Conservation (phyloP, 192 early-diverging fungal genomes). For the Coemansia sp. region DNA sequence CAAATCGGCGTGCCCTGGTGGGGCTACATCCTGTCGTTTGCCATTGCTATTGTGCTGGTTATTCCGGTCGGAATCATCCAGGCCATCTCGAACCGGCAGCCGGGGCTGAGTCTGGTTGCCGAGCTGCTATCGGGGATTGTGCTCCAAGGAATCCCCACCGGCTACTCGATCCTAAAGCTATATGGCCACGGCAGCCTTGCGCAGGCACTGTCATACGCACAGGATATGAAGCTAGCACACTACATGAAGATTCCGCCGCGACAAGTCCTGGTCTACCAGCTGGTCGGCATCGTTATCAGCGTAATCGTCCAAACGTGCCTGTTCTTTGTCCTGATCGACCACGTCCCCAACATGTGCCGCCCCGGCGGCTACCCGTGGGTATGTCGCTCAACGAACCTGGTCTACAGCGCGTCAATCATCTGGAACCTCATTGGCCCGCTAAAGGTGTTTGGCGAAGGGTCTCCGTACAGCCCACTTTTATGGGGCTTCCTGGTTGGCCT, state of each 20-base stretch:
- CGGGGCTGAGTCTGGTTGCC: constrained; percentile 73
- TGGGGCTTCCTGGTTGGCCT: constrained; percentile 63
- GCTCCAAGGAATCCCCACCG: constrained; percentile 70
- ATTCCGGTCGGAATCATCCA: constrained; percentile 79
- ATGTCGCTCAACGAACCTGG: constrained; percentile 53
- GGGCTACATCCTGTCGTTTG: constrained; percentile 63
- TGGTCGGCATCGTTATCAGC: constrained; percentile 62
- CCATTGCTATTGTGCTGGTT: constrained; percentile 58
- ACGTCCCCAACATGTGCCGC: constrained; percentile 54
- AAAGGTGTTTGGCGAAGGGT: constrained; percentile 62
- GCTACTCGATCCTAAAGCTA: constrained; percentile 80
- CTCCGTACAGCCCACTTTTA: constrained; percentile 49
- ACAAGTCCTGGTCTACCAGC: constrained; percentile 70
- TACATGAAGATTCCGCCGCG: constrained; percentile 82
- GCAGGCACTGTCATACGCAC: constrained; percentile 67
- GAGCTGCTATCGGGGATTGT: constrained; percentile 80
- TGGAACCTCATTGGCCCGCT: constrained; percentile 75
- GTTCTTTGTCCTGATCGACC: constrained; percentile 58
- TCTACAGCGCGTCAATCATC: constrained; percentile 68
- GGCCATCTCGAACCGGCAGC: constrained; percentile 70
- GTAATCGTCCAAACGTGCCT: constrained; percentile 62
- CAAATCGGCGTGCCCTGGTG: constrained; percentile 77
- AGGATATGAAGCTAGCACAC: constrained; percentile 70
- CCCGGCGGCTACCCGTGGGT: constrained; percentile 60
- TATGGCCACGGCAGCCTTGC: constrained; percentile 67